Evolutionary conservation across 73 alveolate species (phyloP).

Genomic region (Paramecium tetraurelia): DNA sequence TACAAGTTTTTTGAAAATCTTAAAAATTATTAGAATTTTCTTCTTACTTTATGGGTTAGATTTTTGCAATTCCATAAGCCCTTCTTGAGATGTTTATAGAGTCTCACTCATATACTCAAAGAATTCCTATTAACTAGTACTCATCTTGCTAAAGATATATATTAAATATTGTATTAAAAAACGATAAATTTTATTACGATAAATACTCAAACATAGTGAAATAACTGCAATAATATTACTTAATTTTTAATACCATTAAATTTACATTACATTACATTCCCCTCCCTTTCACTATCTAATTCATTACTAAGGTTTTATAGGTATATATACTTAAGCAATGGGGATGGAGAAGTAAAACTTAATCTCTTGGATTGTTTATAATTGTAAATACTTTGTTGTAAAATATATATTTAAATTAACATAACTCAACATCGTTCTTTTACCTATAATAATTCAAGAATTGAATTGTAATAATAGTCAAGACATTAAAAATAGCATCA

Average conservation of each 20-base stretch:
- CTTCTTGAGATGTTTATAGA: not conserved
- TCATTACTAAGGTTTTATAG: not conserved
- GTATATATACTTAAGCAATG: too few relatives aligned
- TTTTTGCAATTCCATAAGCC: not conserved
- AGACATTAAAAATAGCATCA: too few relatives aligned
- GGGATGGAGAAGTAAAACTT: too few relatives aligned
- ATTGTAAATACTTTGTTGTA: too few relatives aligned
- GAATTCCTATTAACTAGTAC: not conserved
- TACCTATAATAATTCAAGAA: too few relatives aligned
- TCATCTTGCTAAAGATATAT: not conserved
- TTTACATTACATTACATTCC: not conserved
- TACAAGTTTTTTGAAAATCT: not conserved
- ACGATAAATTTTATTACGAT: constrained; percentile 12
- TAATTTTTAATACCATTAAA: not conserved
- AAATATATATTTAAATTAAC: too few relatives aligned
- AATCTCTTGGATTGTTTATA: too few relatives aligned
- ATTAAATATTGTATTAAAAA: not conserved
- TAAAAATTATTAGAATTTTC: not conserved
- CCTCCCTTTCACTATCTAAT: not conserved
- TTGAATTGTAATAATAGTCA: too few relatives aligned
- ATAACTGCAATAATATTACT: not conserved
- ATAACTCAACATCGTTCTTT: too few relatives aligned
- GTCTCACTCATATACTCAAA: constrained; percentile 37
- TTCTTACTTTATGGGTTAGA: not conserved
- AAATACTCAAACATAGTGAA: constrained; percentile 4